phyloP scores from a whole-genome alignment of 306 rosid species.

The Myrica gale region DNA sequence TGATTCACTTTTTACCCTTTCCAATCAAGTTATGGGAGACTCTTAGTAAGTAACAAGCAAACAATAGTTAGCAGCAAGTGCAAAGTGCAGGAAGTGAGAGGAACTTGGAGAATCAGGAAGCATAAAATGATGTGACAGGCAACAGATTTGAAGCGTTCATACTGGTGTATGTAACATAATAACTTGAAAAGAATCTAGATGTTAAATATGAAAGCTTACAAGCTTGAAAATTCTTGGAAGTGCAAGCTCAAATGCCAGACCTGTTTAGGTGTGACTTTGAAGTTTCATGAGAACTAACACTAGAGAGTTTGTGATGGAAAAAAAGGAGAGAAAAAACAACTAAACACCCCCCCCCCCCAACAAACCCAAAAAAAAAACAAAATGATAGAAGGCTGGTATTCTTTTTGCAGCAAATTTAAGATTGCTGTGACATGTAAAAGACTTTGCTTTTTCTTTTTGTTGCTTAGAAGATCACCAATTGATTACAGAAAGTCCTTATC shows the following conservation, averaged over 20 bases:
- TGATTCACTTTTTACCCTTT: neutral
- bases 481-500: neutral
- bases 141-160: neutral
- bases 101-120: neutral
- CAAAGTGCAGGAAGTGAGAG: neutral
- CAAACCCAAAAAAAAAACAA: neutral
- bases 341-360: too few species aligned
- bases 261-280: neutral
- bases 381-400: neutral
- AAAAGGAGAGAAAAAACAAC: neutral
- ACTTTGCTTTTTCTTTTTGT: neutral
- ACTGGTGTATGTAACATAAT: neutral
- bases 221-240: neutral
- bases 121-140: neutral
- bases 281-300: neutral
- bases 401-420: neutral
- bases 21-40: conserved; percentile 1
- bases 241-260: neutral
- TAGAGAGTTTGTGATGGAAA: neutral
- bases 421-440: neutral
- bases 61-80: conserved; percentile 1
- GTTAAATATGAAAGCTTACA: neutral
- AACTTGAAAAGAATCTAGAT: neutral
- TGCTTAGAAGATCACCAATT: neutral
- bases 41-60: neutral